These are phyloP conservation scores for Exserohilum rostratum DNA, from an alignment of 2,329 filamentous ascomycete species.

Conservation along the genomic window DNA sequence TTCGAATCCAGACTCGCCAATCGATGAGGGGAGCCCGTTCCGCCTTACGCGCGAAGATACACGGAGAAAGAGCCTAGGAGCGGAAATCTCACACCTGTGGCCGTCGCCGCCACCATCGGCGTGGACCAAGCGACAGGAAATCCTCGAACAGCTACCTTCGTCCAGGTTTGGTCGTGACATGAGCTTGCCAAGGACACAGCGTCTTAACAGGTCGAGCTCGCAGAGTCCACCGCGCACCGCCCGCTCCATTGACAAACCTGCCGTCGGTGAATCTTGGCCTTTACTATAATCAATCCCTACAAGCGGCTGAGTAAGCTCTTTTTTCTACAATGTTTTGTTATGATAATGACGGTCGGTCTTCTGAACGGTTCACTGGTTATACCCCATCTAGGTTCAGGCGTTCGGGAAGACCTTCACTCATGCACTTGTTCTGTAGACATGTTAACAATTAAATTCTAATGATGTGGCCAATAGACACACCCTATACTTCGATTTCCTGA, in stretches of 20 bases:
- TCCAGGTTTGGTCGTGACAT: constrained; percentile 10
- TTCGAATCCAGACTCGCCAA: constrained; percentile 29
- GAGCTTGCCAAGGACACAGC: background rate
- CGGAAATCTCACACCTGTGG: constrained; percentile 25
- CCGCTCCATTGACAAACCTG: background rate
- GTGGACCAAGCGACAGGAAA: constrained; percentile 13
- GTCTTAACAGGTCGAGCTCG: background rate
- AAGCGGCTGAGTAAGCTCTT: background rate
- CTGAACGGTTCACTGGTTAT: constrained; percentile 24
- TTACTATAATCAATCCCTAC: background rate
- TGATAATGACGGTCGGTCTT: constrained; percentile 3
- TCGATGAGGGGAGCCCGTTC: constrained; percentile 38
- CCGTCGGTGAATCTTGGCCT: constrained; percentile 1
- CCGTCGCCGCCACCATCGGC: constrained; percentile 23
- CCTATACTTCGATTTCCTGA: constrained; percentile 10
- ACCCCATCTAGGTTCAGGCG: constrained; percentile 20
- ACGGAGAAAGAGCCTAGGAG: constrained; percentile 23
- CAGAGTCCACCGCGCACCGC: background rate
- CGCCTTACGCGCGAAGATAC: constrained; percentile 38
- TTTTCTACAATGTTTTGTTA: constrained; percentile 2
- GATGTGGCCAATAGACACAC: constrained; percentile 27
- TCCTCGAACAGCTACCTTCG: background rate
- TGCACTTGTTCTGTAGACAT: constrained; percentile 32
- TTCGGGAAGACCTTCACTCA: constrained; percentile 15
- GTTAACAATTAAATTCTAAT: constrained; percentile 31